Evolutionary conservation across 306 rosid genomes (phyloP).

Genomic region (Vigna angularis): DNA sequence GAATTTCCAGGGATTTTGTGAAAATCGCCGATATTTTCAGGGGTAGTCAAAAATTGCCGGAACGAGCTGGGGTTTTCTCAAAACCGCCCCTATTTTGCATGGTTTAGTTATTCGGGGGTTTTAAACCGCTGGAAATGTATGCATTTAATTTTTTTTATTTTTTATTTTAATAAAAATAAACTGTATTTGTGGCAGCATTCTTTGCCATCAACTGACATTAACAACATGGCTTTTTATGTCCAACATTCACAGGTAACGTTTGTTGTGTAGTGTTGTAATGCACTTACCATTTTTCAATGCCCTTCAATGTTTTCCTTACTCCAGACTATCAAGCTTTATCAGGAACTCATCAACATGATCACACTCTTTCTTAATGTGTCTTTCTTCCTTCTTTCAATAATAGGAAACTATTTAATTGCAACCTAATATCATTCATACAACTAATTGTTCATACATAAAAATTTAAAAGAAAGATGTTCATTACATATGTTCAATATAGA

Average conservation of each 20-base stretch:
- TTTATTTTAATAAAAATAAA: neutral
- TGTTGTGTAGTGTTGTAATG: slow-evolving; percentile 21
- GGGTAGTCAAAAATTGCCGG: too few relatives aligned
- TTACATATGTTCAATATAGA: too few relatives aligned
- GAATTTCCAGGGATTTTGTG: too few relatives aligned
- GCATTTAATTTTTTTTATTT: too few relatives aligned
- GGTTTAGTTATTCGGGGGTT: too few relatives aligned
- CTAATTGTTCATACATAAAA: too few relatives aligned
- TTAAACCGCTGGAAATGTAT: too few relatives aligned
- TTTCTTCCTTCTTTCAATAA: slow-evolving; percentile 1
- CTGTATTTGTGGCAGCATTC: slow-evolving; percentile 42
- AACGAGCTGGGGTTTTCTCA: too few relatives aligned
- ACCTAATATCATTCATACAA: too few relatives aligned
- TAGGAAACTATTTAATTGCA: neutral
- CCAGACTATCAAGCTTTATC: slow-evolving; percentile 3
- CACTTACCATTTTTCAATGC: slow-evolving; percentile 17
- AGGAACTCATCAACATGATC: slow-evolving; percentile 5
- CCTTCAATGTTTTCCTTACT: slow-evolving; percentile 1
- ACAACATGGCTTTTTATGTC: slow-evolving; percentile 42
- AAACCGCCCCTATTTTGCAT: too few relatives aligned
- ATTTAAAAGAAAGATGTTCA: too few relatives aligned
- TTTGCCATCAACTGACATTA: slow-evolving; percentile 32
- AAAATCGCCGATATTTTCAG: too few relatives aligned
- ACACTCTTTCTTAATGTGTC: neutral
- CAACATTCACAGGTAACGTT: slow-evolving; percentile 46